Evolutionary conservation across 805 yeast species (phyloP).

Genomic region (Barnettozyma wickerhamii): DNA sequence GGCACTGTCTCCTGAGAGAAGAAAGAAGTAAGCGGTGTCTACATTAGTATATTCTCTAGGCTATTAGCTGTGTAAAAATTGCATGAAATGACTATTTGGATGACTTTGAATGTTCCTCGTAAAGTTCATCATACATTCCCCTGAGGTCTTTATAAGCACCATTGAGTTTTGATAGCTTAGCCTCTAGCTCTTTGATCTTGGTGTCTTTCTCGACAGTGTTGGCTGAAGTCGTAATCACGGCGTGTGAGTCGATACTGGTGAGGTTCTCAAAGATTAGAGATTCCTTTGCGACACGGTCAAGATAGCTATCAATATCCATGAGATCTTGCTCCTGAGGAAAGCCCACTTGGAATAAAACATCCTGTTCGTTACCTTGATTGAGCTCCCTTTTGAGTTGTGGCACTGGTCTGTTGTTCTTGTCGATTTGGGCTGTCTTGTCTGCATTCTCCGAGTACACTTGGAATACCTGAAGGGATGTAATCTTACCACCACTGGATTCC

Average conservation of each 20-base stretch:
- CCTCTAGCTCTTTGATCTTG: constrained; percentile 36
- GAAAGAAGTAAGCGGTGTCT: constrained; percentile 9
- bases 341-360: constrained; percentile 34
- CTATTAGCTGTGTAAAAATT: no score
- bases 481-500: constrained; percentile 17
- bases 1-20: constrained; percentile 45
- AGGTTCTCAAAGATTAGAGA: constrained; percentile 48
- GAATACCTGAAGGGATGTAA: constrained; percentile 18
- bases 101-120: constrained; percentile 29
- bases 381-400: constrained; percentile 64
- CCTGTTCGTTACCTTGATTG: constrained; percentile 41
- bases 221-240: constrained; percentile 16
- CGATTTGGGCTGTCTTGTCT: constrained; percentile 9
- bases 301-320: constrained; percentile 44
- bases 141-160: constrained; percentile 57
- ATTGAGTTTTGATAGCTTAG: constrained; percentile 45
- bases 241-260: constrained; percentile 36
- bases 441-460: constrained; percentile 9
- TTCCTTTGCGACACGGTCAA: constrained; percentile 44
- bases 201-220: constrained; percentile 21
- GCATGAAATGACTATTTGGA: no score
- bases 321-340: constrained; percentile 19
- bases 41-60: no score
- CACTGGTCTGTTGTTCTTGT: constrained; percentile 34
- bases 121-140: constrained; percentile 54